Evolutionary conservation across 2,329 filamentous ascomycete species (phyloP), one percentile per base, ranked within the genome.

Genomic region (Aspergillus sergii): DNA sequence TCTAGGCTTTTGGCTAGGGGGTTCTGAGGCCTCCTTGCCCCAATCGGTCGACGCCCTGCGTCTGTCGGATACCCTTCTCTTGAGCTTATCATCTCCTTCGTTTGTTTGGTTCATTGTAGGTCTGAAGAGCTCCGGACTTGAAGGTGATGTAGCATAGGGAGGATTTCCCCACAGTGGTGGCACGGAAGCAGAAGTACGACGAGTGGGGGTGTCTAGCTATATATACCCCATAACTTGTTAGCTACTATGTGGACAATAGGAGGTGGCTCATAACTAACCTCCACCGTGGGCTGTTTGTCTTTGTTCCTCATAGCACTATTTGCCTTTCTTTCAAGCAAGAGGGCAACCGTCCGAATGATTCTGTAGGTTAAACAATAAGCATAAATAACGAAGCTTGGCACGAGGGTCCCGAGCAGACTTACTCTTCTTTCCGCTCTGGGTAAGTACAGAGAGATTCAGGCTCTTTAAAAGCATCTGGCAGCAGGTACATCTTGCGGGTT

Each of bases 301-400:
- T 36, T 21, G 11, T 21, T 39, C 32, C 28, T 63, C 60, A 26
- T 55, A 19, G 6, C 46, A 26, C 34, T 43, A 12, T 63, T 66
- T 8, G 68, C 66, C 34, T 69, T 71, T 23, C 66, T 66, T 45
- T 69, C 57, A 5, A 71, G 54, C 19, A 72, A 53, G 14, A 72
- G 36, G 23, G 58, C 59, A 41, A 72, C n/a, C 3, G 58, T 60
- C 2, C 64, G 39, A 19, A 43, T 64, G 7, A 71, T 65, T 36
- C 68, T 70, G 34, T 19, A 9, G 19, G 16, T 9, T 19, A 21
- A 21, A 32, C 16, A 3, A 28, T 63, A 56, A 63, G 55, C 19
- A 21, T n/a, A 4, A 32, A 28, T 10, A 21, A 23, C 9, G 8
- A 51, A 12, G 19, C 4, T 34, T n/a, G 19, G 34, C 16, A n/a